Evolutionary conservation across 2,329 filamentous ascomycete species (phyloP), one percentile per base, ranked within the genome.

Genomic region (Ophiostoma sp.): DNA sequence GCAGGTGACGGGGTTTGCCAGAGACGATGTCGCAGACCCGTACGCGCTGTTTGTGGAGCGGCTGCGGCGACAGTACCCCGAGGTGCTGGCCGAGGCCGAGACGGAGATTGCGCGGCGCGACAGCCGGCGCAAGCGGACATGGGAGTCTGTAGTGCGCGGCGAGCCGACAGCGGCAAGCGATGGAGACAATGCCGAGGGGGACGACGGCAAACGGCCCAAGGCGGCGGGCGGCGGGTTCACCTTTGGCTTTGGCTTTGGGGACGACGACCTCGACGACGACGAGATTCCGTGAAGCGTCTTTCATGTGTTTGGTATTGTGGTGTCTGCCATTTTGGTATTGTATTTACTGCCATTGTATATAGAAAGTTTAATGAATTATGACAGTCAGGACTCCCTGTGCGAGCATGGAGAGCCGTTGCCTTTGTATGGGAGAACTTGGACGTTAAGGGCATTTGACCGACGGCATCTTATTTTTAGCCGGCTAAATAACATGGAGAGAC

Each of bases 1-100:
- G 69, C 93, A 96, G 75, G 88, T 97, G 1, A 95, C 91, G 38
- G 94, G 95, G 0, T 98, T 98, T 76, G 65, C 58, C 0, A 40
- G 65, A 2, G 86, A 86, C 44, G 84, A 88, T 14, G 83, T 97
- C 2, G 79, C 80, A 7, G 87, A 94, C 76, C 89, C 92, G 0
- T 96, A 89, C 77, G 82, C 83, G 6, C 80, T 93, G 4, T 97
- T 98, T 76, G 82, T 90, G 4, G 83, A 88, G 67, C 84, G 88
- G 47, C 83, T 98, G 75, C 77, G 79, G 66, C 81, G 84, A 66
- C 77, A 81, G 40, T 82, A 91, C 73, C 89, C 92, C 0, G 85
- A 87, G 0, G 75, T 93, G n/a, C 78, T 94, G 38, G 82, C 87
- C 60, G 82, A 86, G 70, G 90, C 87, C 0, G 75, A 71, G 64